Conservation (phyloP, 495 filamentous ascomycete species). For the Lasiosphaeria hispida region DNA sequence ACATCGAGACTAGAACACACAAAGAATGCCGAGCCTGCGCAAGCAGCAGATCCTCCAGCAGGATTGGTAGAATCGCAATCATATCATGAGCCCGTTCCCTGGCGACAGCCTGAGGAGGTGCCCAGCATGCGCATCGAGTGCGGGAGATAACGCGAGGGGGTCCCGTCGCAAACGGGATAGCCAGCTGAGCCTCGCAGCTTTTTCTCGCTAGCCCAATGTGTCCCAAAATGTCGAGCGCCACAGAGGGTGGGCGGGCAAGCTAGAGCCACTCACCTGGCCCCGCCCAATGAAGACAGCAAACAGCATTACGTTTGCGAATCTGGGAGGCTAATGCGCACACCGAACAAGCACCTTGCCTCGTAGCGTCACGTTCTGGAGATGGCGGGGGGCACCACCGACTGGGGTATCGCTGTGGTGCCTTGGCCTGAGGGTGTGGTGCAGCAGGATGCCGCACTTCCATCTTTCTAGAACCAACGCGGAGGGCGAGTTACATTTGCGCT, state of each 20-base stretch:
- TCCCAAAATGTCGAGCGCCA: background rate
- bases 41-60: conserved; percentile 2
- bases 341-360: too few relatives aligned
- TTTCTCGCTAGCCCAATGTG: background rate
- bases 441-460: too few relatives aligned
- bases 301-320: conserved; percentile 25
- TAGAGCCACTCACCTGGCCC: conserved; percentile 20
- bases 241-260: background rate
- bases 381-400: too few relatives aligned
- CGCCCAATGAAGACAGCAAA: conserved; percentile 15
- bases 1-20: background rate
- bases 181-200: background rate
- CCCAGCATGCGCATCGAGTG: background rate
- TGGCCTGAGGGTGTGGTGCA: too few relatives aligned
- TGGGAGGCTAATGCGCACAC: too few relatives aligned
- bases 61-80: conserved; percentile 4
- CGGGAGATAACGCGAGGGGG: conserved; percentile 8
- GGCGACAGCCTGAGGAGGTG: background rate
- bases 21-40: conserved; percentile 5
- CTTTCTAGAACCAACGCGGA: too few relatives aligned
- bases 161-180: background rate
- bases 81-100: conserved; percentile 5
- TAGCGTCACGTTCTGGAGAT: too few relatives aligned
- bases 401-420: too few relatives aligned
- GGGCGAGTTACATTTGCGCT: too few relatives aligned